Percentiles rank a stretch among this genome's conserved stretches.
phyloP scores from a whole-genome alignment of 1,284 basidiomycete genomes.

The Grifola frondosa region DNA sequence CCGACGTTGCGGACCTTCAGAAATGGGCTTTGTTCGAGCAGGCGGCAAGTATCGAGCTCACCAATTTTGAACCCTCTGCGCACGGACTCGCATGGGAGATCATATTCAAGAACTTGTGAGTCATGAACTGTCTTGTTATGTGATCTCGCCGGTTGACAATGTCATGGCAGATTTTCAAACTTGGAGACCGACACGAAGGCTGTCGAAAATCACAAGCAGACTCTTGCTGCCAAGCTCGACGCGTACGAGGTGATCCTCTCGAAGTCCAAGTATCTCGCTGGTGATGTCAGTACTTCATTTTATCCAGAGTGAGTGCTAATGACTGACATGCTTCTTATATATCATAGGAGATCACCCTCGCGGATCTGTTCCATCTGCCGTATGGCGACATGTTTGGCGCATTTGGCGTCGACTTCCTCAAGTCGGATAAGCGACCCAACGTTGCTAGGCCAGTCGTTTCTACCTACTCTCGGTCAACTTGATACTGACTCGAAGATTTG shows the following conservation, averaged over 20 bases:
- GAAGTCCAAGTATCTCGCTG: conserved; percentile 47
- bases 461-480: too few relatives aligned
- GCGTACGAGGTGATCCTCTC: conserved; percentile 46
- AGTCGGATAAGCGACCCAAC: conserved; percentile 24
- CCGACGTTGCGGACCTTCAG: conserved; percentile 29
- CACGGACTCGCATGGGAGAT: too few relatives aligned
- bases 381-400: conserved; percentile 34
- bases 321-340: background rate
- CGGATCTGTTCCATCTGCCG: conserved; percentile 54
- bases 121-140: background rate
- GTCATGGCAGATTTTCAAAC: too few relatives aligned
- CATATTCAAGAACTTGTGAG: conserved; percentile 41
- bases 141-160: too few relatives aligned
- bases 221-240: conserved; percentile 38
- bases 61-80: conserved; percentile 51
- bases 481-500: too few relatives aligned
- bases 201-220: conserved; percentile 11
- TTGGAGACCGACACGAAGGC: conserved; percentile 11
- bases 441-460: conserved; percentile 21
- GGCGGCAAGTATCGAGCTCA: conserved; percentile 50
- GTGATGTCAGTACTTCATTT: conserved; percentile 37
- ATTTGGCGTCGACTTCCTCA: conserved; percentile 21
- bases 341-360: conserved; percentile 42
- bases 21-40: conserved; percentile 52
- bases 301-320: background rate